Conservation (phyloP, 257 asterid species). For the Verbascum thapsus region DNA sequence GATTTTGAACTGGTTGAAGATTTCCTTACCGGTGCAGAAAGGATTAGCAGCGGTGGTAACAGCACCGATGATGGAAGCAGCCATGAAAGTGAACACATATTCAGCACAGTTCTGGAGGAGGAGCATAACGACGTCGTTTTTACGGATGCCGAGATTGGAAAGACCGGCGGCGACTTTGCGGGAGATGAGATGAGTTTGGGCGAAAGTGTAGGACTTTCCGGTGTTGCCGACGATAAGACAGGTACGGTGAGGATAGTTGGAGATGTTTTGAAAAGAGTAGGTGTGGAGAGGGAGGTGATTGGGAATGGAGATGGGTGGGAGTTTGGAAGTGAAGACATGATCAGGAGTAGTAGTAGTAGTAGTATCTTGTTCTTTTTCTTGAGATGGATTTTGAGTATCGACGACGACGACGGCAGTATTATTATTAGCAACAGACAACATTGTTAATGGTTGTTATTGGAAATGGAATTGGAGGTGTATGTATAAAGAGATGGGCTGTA, state of each 20-base stretch:
- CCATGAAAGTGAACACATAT: conserved; percentile 74
- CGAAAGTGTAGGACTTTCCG: conserved; percentile 52
- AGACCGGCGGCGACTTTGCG: conserved; percentile 69
- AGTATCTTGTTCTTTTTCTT: no score
- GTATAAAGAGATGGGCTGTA: no score
- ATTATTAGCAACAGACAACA: no score
- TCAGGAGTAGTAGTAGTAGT: no score
- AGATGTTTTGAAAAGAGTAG: conserved; percentile 55
- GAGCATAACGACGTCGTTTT: conserved; percentile 68
- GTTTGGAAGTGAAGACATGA: conserved; percentile 64
- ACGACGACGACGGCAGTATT: no score
- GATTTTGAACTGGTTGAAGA: conserved; percentile 66
- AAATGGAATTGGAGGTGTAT: no score
- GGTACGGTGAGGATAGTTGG: conserved; percentile 38
- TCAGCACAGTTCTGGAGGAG: conserved; percentile 76
- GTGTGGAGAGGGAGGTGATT: conserved; percentile 67
- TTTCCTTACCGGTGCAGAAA: conserved; percentile 55
- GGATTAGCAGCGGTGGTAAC: conserved; percentile 73
- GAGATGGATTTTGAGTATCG: no score
- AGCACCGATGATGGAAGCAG: conserved; percentile 76
- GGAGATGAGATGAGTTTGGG: conserved; percentile 58
- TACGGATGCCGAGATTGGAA: conserved; percentile 42
- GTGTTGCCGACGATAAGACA: conserved; percentile 58
- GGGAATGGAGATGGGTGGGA: conserved; percentile 60
- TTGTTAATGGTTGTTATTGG: no score